Percentiles rank a stretch among this genome's conserved stretches.
Evolutionary conservation across 202 grass and related monocot species (phyloP).

Genomic region (Dendrocalamus latiflorus): DNA sequence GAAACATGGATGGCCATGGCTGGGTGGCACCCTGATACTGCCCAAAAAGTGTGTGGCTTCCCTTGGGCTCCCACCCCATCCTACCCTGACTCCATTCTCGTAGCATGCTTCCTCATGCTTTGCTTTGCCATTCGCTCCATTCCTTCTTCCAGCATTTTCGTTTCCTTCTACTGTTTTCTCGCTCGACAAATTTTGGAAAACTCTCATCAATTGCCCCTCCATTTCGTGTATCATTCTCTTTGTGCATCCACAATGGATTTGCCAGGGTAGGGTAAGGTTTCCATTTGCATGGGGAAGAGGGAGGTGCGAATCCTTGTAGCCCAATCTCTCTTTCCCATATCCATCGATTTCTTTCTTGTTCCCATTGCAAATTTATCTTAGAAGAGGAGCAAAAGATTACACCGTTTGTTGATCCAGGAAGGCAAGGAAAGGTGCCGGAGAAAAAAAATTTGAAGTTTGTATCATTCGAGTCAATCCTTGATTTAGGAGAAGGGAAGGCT

Average conservation of each 20-base stretch:
- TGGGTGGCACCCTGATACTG: not conserved
- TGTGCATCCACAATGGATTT: conserved; percentile 15
- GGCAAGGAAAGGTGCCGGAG: not conserved
- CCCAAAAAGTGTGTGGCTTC: conserved; percentile 58
- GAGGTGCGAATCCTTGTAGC: conserved; percentile 14
- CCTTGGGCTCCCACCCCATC: conserved; percentile 6
- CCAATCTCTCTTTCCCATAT: conserved; percentile 32
- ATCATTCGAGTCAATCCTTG: not conserved
- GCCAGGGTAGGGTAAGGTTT: conserved; percentile 23
- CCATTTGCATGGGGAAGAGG: conserved; percentile 32
- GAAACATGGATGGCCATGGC: conserved; percentile 25
- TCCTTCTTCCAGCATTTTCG: not conserved
- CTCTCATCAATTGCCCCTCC: not conserved
- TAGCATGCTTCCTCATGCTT: conserved; percentile 29
- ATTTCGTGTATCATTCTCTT: not conserved
- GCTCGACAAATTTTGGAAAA: not conserved
- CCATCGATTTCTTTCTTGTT: conserved; percentile 6
- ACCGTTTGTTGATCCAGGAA: not conserved
- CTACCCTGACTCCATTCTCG: not conserved
- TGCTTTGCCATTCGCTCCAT: conserved; percentile 26
- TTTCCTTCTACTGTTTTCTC: not conserved
- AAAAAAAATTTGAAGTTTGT: not conserved
- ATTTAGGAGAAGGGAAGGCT: not conserved
- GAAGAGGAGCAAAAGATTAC: not conserved
- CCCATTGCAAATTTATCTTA: not conserved